phyloP scores from a whole-genome alignment of 2,329 filamentous ascomycete species.

The Talaromyces piceae region DNA sequence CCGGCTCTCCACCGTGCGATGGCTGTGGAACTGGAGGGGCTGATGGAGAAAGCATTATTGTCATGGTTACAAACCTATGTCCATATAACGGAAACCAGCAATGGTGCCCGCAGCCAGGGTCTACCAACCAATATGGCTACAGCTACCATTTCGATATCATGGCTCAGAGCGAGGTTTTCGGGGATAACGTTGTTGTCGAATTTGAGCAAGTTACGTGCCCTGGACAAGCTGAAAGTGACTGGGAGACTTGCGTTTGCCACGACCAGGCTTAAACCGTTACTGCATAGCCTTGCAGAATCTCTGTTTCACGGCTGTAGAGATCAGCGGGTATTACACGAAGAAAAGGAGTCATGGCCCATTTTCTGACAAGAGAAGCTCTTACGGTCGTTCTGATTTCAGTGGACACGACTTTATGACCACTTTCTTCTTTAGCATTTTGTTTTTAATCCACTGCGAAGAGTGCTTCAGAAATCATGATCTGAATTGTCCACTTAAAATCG shows the following conservation, averaged over 20 bases:
- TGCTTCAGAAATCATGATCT: too few species aligned
- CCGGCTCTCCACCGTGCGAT: conserved; percentile 14
- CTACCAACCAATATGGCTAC: conserved; percentile 27
- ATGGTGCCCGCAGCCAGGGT: conserved; percentile 29
- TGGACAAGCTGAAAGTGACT: conserved; percentile 17
- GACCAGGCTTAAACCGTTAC: conserved; percentile 12
- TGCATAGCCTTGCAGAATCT: conserved; percentile 9
- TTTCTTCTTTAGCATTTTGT: too few species aligned
- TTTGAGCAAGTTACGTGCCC: conserved; percentile 27
- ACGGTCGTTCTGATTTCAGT: too few species aligned
- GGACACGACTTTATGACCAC: too few species aligned
- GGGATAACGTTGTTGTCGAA: conserved; percentile 27
- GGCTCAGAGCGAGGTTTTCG: conserved; percentile 24
- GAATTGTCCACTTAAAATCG: too few species aligned
- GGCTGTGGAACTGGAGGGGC: conserved; percentile 18
- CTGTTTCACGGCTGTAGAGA: background rate
- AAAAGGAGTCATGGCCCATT: background rate
- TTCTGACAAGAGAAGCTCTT: too few species aligned
- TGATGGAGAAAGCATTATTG: conserved; percentile 17
- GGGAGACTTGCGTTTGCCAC: conserved; percentile 20
- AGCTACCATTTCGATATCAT: conserved; percentile 33
- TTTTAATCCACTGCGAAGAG: too few species aligned
- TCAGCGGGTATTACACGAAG: background rate
- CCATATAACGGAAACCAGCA: conserved; percentile 27
- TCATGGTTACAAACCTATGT: conserved; percentile 31